These are phyloP conservation scores for Sanghuangporus baumii DNA, from an alignment of 1,284 basidiomycete species.

Conservation along the genomic window DNA sequence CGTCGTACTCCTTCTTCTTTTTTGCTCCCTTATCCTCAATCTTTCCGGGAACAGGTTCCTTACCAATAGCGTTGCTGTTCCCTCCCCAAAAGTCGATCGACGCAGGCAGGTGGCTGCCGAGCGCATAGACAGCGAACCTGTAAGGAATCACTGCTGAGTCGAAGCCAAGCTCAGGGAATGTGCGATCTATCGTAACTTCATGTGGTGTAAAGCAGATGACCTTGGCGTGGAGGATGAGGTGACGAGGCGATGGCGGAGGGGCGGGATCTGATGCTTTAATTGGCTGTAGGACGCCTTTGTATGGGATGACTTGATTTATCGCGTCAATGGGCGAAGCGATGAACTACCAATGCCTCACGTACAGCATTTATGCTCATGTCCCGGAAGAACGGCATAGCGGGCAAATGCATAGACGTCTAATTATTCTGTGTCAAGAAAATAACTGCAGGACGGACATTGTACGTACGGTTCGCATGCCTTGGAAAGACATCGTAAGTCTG, in stretches of 20 bases:
- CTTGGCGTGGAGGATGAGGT: constrained; percentile 40
- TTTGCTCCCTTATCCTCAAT: background rate
- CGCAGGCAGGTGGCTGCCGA: constrained; percentile 49
- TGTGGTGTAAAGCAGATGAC: constrained; percentile 40
- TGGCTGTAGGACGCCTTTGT: constrained; percentile 39
- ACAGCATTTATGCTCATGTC: constrained; percentile 72
- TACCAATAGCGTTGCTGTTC: background rate
- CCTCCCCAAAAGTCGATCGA: constrained; percentile 49
- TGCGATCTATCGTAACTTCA: constrained; percentile 40
- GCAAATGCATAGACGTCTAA: constrained; percentile 61
- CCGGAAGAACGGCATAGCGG: constrained; percentile 55
- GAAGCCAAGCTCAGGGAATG: constrained; percentile 41
- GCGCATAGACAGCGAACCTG: constrained; percentile 53
- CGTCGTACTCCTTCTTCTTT: background rate
- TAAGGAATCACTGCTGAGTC: constrained; percentile 32
- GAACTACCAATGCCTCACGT: constrained; percentile 20
- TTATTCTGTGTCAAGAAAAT: constrained; percentile 19
- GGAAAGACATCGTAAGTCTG: background rate
- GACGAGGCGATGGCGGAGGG: constrained; percentile 19
- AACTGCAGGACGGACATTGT: constrained; percentile 16
- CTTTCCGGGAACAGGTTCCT: background rate
- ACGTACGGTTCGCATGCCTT: constrained; percentile 44
- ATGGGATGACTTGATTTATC: constrained; percentile 51
- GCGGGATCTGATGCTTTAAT: background rate
- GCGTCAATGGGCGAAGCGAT: background rate